These are phyloP conservation scores for Cyberlindnera galapagoensis DNA, from an alignment of 805 yeast genomes.

Conservation along the genomic window DNA sequence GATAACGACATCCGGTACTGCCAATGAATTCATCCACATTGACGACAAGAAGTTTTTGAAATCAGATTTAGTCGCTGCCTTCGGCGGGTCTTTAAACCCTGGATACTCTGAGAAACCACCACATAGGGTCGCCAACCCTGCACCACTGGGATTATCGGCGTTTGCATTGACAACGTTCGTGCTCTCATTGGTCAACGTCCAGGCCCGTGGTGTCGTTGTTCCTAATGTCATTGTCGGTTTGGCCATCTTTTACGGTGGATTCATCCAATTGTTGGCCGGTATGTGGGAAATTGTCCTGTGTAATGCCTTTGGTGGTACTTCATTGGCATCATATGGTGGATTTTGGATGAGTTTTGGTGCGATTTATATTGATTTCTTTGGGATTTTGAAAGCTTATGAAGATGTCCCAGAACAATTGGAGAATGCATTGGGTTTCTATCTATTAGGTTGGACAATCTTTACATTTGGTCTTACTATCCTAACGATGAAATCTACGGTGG, in stretches of 20 bases:
- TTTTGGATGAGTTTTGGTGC: conserved; percentile 65
- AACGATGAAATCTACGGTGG: conserved; percentile 43
- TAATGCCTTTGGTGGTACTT: conserved; percentile 59
- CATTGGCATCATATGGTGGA: conserved; percentile 37
- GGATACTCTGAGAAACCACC: conserved; percentile 43
- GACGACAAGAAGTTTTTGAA: conserved; percentile 27
- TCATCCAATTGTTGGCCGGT: conserved; percentile 54
- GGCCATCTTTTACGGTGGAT: conserved; percentile 60
- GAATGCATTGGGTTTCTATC: conserved; percentile 45
- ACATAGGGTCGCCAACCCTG: conserved; percentile 54
- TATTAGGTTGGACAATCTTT: conserved; percentile 50
- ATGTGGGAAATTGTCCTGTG: conserved; percentile 63
- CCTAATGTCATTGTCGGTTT: conserved; percentile 54
- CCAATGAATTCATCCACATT: conserved; percentile 20
- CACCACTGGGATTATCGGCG: conserved; percentile 56
- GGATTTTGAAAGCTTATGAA: conserved; percentile 38
- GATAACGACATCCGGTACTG: conserved; percentile 23
- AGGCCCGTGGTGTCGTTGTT: conserved; percentile 49
- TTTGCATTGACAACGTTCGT: conserved; percentile 62
- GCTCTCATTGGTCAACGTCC: conserved; percentile 44
- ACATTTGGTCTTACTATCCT: conserved; percentile 39
- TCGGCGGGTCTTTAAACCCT: conserved; percentile 71
- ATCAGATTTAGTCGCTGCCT: conserved; percentile 48
- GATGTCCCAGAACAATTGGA: conserved; percentile 32
- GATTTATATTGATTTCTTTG: conserved; percentile 45